Conservation (phyloP, 768 basidiomycete genomes). For the Hypsizygus marmoreus region DNA sequence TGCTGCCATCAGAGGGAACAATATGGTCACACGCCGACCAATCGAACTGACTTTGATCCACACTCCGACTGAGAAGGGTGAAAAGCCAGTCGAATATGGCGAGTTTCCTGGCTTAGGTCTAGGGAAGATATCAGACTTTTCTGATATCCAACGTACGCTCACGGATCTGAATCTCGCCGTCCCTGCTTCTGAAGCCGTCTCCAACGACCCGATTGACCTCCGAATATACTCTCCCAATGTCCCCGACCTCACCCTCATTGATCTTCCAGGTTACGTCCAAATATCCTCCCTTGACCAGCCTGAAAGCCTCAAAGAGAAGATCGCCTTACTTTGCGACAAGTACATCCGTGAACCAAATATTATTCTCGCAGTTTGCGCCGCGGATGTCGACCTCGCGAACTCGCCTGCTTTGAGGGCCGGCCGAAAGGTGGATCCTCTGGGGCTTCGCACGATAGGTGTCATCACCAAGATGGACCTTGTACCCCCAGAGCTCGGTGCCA, state of each 20-base stretch:
- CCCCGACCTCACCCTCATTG: constrained; percentile 96
- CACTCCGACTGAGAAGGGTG: constrained; percentile 65
- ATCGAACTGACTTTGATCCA: constrained; percentile 98
- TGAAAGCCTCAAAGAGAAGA: constrained; percentile 91
- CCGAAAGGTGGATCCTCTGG: constrained; percentile 91
- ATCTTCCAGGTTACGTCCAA: constrained; percentile 96
- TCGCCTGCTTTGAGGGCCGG: constrained; percentile 94
- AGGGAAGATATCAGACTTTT: constrained; percentile 88
- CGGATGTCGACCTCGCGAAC: constrained; percentile 98
- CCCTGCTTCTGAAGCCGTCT: constrained; percentile 86
- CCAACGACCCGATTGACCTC: constrained; percentile 93
- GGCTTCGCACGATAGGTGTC: constrained; percentile 94
- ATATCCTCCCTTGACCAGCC: constrained; percentile 95
- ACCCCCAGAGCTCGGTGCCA: constrained; percentile 76
- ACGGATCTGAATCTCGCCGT: constrained; percentile 96
- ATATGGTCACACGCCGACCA: constrained; percentile 98
- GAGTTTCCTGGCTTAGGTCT: constrained; percentile 91
- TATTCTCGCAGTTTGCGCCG: constrained; percentile 97
- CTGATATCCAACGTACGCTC: constrained; percentile 88
- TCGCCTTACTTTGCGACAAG: constrained; percentile 84
- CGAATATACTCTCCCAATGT: constrained; percentile 95
- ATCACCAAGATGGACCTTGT: constrained; percentile 99
- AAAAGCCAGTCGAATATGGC: constrained; percentile 76
- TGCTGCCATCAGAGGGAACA: constrained; percentile 74
- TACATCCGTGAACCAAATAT: constrained; percentile 99